A percentile compares a stretch with the other conserved stretches of the same genome.
Conservation (phyloP, 208 protist species). For the Acanthamoeba divionensis region DNA sequence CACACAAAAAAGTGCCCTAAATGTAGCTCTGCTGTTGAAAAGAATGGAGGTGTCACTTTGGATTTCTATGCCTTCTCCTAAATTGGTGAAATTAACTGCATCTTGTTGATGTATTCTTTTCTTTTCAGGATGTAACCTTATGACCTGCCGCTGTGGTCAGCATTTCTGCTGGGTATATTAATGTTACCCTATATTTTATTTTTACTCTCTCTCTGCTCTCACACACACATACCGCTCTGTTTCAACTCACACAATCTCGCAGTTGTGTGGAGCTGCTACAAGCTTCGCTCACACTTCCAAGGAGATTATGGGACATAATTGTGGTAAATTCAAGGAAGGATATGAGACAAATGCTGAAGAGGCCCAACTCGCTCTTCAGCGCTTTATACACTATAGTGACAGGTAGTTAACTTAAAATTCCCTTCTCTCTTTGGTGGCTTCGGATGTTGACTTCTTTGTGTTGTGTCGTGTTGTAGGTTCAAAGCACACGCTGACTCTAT, state of each 20-base stretch:
- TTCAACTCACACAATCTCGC: too few species aligned
- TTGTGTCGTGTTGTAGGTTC: neutral
- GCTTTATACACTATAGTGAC: conserved; percentile 18
- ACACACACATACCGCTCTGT: too few species aligned
- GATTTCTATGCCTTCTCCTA: too few species aligned
- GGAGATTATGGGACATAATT: neutral
- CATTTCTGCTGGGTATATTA: neutral
- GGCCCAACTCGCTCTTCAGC: neutral
- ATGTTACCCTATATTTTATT: too few species aligned
- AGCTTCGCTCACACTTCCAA: neutral
- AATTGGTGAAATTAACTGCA: too few species aligned
- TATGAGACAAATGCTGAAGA: conserved; percentile 3
- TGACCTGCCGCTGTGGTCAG: conserved; percentile 12
- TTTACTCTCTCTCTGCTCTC: too few species aligned
- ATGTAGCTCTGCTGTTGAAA: neutral
- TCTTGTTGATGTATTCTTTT: too few species aligned
- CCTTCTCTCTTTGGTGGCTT: neutral
- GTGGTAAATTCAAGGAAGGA: neutral
- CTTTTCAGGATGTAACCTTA: conserved; percentile 33
- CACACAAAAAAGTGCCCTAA: conserved; percentile 42
- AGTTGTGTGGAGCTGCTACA: conserved; percentile 25
- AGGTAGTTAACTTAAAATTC: neutral
- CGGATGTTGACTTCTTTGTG: neutral
- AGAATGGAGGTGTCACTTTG: too few species aligned
- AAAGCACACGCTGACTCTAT: conserved; percentile 9